Conservation (phyloP, 2,329 filamentous ascomycete species). For the Tolypocladium sp. region DNA sequence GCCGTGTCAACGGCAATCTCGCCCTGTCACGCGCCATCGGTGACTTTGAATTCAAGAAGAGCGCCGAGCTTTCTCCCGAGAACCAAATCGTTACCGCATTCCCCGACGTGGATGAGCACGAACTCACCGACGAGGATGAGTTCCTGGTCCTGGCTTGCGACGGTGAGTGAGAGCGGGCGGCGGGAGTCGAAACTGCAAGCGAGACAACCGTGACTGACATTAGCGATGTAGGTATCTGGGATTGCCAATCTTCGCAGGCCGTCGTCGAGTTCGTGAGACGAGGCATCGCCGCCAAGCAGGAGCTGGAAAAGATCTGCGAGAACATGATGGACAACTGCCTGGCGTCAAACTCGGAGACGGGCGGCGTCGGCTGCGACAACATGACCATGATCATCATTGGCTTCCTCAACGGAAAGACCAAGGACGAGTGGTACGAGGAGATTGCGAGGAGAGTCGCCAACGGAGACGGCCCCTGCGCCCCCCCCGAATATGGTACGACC, state of each 20-base stretch:
- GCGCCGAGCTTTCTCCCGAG: conserved; percentile 90
- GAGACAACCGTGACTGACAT: neutral
- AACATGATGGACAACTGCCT: conserved; percentile 99
- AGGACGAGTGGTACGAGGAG: conserved; percentile 98
- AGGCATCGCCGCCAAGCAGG: conserved; percentile 93
- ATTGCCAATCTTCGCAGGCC: conserved; percentile 96
- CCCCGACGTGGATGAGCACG: conserved; percentile 87
- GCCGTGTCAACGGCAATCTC: conserved; percentile 95
- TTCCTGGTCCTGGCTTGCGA: conserved; percentile 91
- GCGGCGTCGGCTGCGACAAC: conserved; percentile 97
- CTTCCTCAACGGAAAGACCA: conserved; percentile 81
- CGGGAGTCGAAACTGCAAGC: neutral
- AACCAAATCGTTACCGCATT: conserved; percentile 97
- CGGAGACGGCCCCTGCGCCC: conserved; percentile 95
- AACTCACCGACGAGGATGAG: conserved; percentile 87
- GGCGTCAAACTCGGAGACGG: conserved; percentile 94
- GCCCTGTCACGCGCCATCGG: conserved; percentile 94
- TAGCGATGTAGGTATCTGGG: conserved; percentile 75
- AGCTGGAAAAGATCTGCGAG: conserved; percentile 90
- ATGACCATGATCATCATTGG: conserved; percentile 96
- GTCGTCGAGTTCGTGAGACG: conserved; percentile 95
- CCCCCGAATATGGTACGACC: conserved; percentile 96
- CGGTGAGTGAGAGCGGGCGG: conserved; percentile 46
- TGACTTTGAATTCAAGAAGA: conserved; percentile 99
- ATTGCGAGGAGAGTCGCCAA: conserved; percentile 89